Evolutionary conservation across 441 rosid species (phyloP), one percentile per base, ranked within the genome.

Genomic region (Breynia disticha): DNA sequence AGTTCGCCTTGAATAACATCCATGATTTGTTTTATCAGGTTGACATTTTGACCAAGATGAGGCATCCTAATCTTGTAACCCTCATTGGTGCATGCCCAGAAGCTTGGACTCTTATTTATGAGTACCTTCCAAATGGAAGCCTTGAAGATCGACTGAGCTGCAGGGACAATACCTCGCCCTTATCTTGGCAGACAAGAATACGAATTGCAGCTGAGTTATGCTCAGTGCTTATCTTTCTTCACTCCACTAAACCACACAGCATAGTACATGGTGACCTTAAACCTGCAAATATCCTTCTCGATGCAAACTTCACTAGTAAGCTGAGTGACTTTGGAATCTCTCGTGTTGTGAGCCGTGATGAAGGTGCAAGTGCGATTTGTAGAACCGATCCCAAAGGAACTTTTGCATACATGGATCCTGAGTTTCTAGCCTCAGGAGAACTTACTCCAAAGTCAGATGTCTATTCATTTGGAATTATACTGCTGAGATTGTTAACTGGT

Each of bases 41-140:
- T 64, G 85, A 81, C 57, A 75, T 89, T 61, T 75, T 93, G 70
- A 83, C 95, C 73, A 93, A 84, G 72, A 71, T 79, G 72, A 77
- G 97, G 67, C 99, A 93, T 73, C 99, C 96, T 28, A 84, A 93
- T 77, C 76, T 93, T 47, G 80, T 93, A 50, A 81, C 88, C 21
- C 84, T 93, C 5, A 57, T 93, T 57, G 98, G 98, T 70, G 78
- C 94, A 55, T 93, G 97, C 69, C 97, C 97, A 16, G 97, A 93
- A 49, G 82, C 76, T 16, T 86, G 86, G 79, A 61, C 82, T 70
- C 98, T 93, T 17, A 54, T 93, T 57, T 93, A 93, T 3, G 98
- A 93, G 72, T 84, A 78, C 68, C 79, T 83, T 56, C 79, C 88
- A 3, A 84, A 83, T 71, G 98, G 96, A 61, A 86, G 91, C 68